Conservation (phyloP, 2,329 filamentous ascomycete genomes). For the Fusarium scirpi region DNA sequence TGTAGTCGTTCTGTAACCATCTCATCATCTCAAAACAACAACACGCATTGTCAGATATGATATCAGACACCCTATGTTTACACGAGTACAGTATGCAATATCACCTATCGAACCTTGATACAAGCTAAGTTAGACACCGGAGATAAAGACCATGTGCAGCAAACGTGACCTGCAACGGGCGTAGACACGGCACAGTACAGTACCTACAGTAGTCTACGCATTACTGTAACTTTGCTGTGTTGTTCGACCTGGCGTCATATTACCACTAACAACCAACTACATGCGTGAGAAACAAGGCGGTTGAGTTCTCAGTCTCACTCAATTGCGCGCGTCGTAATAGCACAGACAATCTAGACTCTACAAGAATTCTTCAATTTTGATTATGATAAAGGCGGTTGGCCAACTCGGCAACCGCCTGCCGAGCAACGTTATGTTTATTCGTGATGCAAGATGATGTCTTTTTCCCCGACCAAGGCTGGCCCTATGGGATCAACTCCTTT, state of each 20-base stretch:
- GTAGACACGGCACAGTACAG: background rate
- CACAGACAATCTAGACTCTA: constrained; percentile 1
- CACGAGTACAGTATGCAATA: background rate
- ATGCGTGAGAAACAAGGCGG: constrained; percentile 16
- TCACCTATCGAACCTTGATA: constrained; percentile 13
- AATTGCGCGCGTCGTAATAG: background rate
- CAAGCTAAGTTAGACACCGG: constrained; percentile 3
- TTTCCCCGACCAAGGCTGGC: background rate
- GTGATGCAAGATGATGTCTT: constrained; percentile 14
- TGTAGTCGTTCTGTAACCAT: background rate
- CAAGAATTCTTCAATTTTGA: constrained; percentile 1
- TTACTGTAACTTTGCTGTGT: background rate
- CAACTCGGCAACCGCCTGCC: constrained; percentile 29
- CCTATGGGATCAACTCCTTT: constrained; percentile 23
- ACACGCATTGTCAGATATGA: background rate
- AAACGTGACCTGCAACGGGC: constrained; percentile 32
- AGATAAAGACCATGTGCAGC: constrained; percentile 35
- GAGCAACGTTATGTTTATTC: constrained; percentile 14
- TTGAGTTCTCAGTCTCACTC: constrained; percentile 16
- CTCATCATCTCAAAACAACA: background rate
- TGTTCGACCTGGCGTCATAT: background rate
- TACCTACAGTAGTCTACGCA: background rate
- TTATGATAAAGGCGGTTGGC: constrained; percentile 25
- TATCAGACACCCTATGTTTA: background rate
- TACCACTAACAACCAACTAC: background rate